Evolutionary conservation across 805 yeast genomes (phyloP).

Genomic region (Ogataea naganishii): DNA sequence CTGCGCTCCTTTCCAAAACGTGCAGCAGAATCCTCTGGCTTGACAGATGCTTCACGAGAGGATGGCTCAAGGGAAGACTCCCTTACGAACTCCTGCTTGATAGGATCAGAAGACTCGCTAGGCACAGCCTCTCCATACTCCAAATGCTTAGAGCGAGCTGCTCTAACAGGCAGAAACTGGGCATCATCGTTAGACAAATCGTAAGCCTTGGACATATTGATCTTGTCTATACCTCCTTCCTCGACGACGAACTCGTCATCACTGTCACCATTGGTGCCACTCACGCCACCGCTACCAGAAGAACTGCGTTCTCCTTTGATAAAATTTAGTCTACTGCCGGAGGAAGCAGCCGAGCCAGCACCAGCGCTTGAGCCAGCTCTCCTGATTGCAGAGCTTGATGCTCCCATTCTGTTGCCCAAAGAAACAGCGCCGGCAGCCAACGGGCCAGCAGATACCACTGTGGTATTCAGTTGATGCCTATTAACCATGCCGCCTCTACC

Average conservation of each 20-base stretch:
- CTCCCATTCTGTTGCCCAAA: constrained; percentile 22
- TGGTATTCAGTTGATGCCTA: constrained; percentile 38
- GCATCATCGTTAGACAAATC: constrained; percentile 43
- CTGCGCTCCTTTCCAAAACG: background rate
- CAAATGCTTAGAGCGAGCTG: constrained; percentile 41
- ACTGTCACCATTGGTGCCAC: constrained; percentile 33
- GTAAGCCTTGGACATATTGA: constrained; percentile 59
- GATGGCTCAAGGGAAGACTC: constrained; percentile 14
- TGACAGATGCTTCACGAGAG: constrained; percentile 16
- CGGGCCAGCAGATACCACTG: constrained; percentile 66
- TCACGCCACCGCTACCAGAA: constrained; percentile 8
- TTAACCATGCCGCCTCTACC: constrained; percentile 22
- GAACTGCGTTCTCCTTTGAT: constrained; percentile 6
- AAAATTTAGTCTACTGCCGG: constrained; percentile 10
- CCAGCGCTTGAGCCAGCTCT: constrained; percentile 4
- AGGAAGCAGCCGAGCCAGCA: background rate
- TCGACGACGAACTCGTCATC: constrained; percentile 15
- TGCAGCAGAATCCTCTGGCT: constrained; percentile 5
- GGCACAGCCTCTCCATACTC: constrained; percentile 25
- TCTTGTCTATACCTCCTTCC: constrained; percentile 34
- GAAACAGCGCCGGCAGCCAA: constrained; percentile 57
- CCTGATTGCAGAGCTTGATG: constrained; percentile 18
- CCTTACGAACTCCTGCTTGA: constrained; percentile 23
- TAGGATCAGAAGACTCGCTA: constrained; percentile 17
- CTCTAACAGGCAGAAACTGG: constrained; percentile 62